phyloP scores from a whole-genome alignment of 78 protist species.

The Thecamonas trahens region DNA sequence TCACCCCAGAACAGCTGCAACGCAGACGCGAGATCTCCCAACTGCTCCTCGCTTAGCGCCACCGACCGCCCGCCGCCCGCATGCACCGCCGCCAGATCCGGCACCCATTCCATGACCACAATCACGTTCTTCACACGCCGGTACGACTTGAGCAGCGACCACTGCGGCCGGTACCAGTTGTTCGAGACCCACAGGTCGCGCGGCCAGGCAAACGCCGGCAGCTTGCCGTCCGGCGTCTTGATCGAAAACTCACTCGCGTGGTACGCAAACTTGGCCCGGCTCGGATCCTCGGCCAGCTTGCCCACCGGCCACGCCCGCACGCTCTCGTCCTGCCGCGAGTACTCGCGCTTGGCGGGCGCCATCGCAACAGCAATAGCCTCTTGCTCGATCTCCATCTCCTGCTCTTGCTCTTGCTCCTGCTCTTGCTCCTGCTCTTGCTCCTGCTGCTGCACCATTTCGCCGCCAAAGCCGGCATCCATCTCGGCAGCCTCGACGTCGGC shows the following conservation, averaged over 20 bases:
- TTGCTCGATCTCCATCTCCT: constrained; percentile 9
- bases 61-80: neutral
- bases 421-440: constrained; percentile 45
- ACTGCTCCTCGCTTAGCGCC: too few relatives aligned
- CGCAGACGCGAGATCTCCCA: too few relatives aligned
- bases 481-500: neutral
- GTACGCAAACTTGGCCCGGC: constrained; percentile 4
- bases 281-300: neutral
- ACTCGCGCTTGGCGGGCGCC: constrained; percentile 9
- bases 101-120: constrained; percentile 37
- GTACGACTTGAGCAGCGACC: constrained; percentile 37
- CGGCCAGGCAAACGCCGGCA: constrained; percentile 21
- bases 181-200: constrained; percentile 20
- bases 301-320: neutral
- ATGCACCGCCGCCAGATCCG: too few relatives aligned
- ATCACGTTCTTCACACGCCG: constrained; percentile 45
- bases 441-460: constrained; percentile 39
- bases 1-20: too few relatives aligned
- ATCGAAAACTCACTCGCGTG: neutral
- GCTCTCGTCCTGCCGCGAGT: constrained; percentile 28
- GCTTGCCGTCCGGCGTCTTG: neutral
- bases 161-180: constrained; percentile 39
- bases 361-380: neutral
- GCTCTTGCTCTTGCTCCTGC: constrained; percentile 23
- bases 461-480: neutral